A percentile compares a stretch with the other conserved stretches of the same genome.
These are phyloP conservation scores for Trichoderma asperellum DNA, from an alignment of 2,329 filamentous ascomycete genomes.

Conservation along the genomic window DNA sequence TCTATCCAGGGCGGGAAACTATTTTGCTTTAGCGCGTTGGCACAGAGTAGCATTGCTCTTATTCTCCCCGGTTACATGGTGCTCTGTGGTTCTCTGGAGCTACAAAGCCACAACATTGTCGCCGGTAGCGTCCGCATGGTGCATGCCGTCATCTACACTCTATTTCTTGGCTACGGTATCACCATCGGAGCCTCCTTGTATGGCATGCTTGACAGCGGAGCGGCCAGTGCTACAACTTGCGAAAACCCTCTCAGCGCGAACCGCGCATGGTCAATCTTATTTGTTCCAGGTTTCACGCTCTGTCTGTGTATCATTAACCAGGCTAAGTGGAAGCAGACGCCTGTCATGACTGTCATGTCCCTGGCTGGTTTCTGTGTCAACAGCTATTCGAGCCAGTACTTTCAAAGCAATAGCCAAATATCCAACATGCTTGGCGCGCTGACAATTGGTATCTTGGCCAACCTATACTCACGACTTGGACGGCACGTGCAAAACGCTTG, in stretches of 20 bases:
- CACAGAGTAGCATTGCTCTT: constrained; percentile 74
- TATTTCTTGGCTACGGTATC: constrained; percentile 75
- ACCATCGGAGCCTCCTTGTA: constrained; percentile 70
- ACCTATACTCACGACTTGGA: constrained; percentile 74
- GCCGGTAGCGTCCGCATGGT: constrained; percentile 76
- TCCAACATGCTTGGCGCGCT: constrained; percentile 78
- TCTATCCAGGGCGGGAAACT: constrained; percentile 62
- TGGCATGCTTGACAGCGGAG: constrained; percentile 62
- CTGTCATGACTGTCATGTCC: constrained; percentile 75
- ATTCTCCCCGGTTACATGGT: constrained; percentile 67
- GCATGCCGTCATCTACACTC: constrained; percentile 74
- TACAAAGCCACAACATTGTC: constrained; percentile 71
- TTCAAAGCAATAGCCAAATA: constrained; percentile 72
- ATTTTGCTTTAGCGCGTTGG: constrained; percentile 73
- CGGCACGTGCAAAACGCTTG: constrained; percentile 59
- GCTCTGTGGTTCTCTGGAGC: constrained; percentile 59
- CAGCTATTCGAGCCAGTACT: constrained; percentile 69
- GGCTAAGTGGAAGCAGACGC: constrained; percentile 76
- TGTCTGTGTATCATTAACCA: constrained; percentile 81
- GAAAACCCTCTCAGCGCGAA: constrained; percentile 51
- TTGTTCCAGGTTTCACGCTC: constrained; percentile 74
- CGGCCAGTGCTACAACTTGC: constrained; percentile 52
- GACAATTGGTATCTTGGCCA: constrained; percentile 75
- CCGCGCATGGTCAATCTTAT: constrained; percentile 63
- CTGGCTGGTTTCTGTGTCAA: constrained; percentile 76